These are phyloP conservation scores for Hansenula sp. DNA, from an alignment of 1,139 yeast species.

Conservation along the genomic window DNA sequence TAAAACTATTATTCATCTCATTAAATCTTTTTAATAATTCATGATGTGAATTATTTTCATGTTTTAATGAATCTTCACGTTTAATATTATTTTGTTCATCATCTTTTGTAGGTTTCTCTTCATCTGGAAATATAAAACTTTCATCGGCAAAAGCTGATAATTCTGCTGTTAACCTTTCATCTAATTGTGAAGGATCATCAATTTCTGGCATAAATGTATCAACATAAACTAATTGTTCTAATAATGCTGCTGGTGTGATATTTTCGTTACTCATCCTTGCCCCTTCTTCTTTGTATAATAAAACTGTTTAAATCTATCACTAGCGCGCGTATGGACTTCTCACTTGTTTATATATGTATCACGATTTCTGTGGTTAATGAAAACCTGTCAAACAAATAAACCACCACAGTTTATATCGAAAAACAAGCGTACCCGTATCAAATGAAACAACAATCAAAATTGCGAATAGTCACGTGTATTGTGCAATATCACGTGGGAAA, in stretches of 20 bases:
- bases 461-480: conserved; percentile 9
- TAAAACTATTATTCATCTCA: conserved; percentile 5
- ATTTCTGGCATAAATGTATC: conserved; percentile 62
- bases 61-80: conserved; percentile 7
- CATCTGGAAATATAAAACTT: conserved; percentile 72
- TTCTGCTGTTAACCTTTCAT: conserved; percentile 67
- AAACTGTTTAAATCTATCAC: neutral
- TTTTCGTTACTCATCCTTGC: conserved; percentile 19
- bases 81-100: conserved; percentile 7
- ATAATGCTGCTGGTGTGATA: conserved; percentile 58
- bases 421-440: too few species aligned
- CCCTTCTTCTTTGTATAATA: neutral
- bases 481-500: conserved; percentile 6
- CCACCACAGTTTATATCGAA: too few species aligned
- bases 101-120: conserved; percentile 50
- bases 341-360: too few species aligned
- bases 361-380: too few species aligned
- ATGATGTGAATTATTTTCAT: conserved; percentile 4
- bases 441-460: neutral
- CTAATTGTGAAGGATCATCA: conserved; percentile 42
- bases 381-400: too few species aligned
- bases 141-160: conserved; percentile 80
- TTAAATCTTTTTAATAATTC: conserved; percentile 9
- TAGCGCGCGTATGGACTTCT: neutral
- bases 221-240: conserved; percentile 73